Percentiles rank a stretch among this genome's conserved stretches.
Evolutionary conservation across 345 rosid species (phyloP).

Genomic region (Psidium guajava): DNA sequence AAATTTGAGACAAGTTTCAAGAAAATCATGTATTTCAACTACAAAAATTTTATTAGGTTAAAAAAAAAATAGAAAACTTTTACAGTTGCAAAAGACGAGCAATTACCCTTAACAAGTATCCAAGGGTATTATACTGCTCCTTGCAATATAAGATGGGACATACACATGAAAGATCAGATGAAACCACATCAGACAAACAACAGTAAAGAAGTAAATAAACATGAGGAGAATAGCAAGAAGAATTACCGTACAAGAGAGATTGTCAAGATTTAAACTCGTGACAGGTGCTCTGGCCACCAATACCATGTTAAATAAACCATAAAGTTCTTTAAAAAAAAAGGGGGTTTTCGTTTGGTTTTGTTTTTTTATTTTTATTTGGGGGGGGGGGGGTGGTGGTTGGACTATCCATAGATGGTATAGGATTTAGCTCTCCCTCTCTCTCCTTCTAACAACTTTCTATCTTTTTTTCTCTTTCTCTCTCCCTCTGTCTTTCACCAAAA

Average conservation of each 20-base stretch:
- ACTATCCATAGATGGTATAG: not conserved
- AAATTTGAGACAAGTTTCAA: not conserved
- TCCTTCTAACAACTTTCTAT: too few relatives aligned
- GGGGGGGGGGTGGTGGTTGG: too few relatives aligned
- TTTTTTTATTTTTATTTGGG: too few relatives aligned
- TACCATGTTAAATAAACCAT: not conserved
- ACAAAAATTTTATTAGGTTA: not conserved
- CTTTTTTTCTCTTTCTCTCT: not conserved
- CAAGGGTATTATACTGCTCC: not conserved
- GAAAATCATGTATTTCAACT: not conserved
- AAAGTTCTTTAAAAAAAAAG: not conserved
- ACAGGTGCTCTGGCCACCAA: not conserved
- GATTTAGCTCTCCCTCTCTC: not conserved
- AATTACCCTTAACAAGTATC: not conserved
- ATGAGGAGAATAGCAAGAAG: not conserved
- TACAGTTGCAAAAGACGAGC: not conserved
- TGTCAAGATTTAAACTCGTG: not conserved
- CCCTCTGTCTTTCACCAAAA: not conserved
- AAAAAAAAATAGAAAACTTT: not conserved
- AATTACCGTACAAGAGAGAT: not conserved
- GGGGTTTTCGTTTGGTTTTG: too few relatives aligned
- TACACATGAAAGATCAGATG: not conserved
- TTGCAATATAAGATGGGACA: not conserved
- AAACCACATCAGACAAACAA: not conserved
- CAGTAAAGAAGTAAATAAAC: not conserved